Base-by-base conservation (phyloP, 345 rosid species). In the Nasturtium officinale region DNA sequence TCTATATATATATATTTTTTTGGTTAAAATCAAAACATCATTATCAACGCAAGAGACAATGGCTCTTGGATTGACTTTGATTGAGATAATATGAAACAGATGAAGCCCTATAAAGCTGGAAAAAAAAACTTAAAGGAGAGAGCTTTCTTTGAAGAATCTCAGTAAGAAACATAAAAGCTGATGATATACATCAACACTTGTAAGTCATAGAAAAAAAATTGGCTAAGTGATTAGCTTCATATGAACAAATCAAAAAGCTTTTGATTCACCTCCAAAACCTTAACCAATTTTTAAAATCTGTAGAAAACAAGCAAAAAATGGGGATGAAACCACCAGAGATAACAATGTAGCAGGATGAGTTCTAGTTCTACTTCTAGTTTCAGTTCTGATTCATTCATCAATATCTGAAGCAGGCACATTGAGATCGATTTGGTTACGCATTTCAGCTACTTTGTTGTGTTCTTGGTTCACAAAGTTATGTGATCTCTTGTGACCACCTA, bases 401-500 rank as follows among this genome's bases (percentile, higher is more conserved):
- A 53, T 21, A n/a, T 74, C 46, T 5, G 87, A 71, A 74, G 89
- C 85, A 17, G 96, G 91, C 58, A 85, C 85, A 43, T 91, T 88
- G 42, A 94, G 95, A 85, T 89, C 96, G 23, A 93, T 75, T 43
- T 10, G 54, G 55, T 56, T 28, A 45, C 38, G 80, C 76, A 79
- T 80, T 9, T 83, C 81, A 62, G 79, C 58, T 59, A 72, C 78
- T 7, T 84, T 79, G 40, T 79, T 83, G 59, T 82, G 81, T 54
- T 83, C 83, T 30, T 75, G 82, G 48, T 79, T 75, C 9, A 77
- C 97, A 68, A 80, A 61, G 72, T 84, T 85, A 82, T 94, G 98
- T 76, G 97, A 86, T 84, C 96, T 83, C 86, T 94, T 94, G 78
- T 94, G 98, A 17, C 98, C 95, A 40, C 95, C 97, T 70, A 94